Base-by-base conservation (phyloP, 2,329 filamentous ascomycete genomes). In the Neofusicoccum kwambonambiense region DNA sequence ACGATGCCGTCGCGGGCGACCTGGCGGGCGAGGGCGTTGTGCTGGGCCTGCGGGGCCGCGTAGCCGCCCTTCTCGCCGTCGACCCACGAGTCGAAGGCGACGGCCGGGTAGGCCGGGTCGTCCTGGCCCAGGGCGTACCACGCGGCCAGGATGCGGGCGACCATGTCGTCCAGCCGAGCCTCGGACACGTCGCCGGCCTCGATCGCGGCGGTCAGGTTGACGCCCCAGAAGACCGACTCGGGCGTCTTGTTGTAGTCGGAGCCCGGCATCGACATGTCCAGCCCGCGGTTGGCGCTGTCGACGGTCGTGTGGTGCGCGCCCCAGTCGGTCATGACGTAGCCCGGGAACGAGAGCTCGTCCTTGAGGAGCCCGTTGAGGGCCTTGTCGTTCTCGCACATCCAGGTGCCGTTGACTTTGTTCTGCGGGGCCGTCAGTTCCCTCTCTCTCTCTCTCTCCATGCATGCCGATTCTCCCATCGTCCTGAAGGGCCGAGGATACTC, bases 141-240 rank as follows among this genome's bases (percentile, higher is more conserved):
- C 0, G 78, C 69, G 1, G 81, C 80, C 8, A 84, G 73, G 56
- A 84, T 77, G 19, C 78, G 73, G 50, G 73, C 72, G 15, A 76
- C 91, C 90, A 97, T 97, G 74, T 98, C 94, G 70, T 97, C 93
- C 8, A 98, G 76, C 56, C 94, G 87, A 85, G 90, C 96, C 70
- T 90, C 87, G 0, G 94, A 91, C 35, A 98, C 81, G 0, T 93
- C 96, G 37, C 93, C 93, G 73, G 97, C 97, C 51, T 97, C 81
- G 1, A 92, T 86, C 0, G 93, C 86, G 57, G 87, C 88, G 0
- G 89, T 94, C 35, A 97, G 83, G 70, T 94, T 83, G 0, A 84
- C 75, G 0, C 91, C 93, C 86, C 91, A 94, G 17, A 96, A 90
- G 78, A 0, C 90, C 90, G 74, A 17, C 70, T 3, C 74, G 73